A percentile compares a stretch with the other conserved stretches of the same genome.
Conservation (phyloP, 1,139 yeast genomes). For the Nakaseomyces sp. region DNA sequence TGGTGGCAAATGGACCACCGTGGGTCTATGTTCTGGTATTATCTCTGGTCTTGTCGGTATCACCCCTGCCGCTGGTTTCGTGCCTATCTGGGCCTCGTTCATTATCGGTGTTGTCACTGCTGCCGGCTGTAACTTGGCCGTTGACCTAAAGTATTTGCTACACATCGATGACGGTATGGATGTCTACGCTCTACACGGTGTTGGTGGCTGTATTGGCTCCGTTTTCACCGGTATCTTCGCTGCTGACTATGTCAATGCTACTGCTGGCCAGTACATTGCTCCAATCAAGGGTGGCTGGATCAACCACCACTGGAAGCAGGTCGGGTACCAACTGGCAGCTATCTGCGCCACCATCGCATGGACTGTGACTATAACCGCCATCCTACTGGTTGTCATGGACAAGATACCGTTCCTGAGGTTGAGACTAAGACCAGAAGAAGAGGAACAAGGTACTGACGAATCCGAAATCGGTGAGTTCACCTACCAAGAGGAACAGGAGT, state of each 20-base stretch:
- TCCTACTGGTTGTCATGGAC: slow-evolving; percentile 66
- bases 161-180: slow-evolving; percentile 92
- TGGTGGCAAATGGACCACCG: slow-evolving; percentile 90
- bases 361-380: slow-evolving; percentile 70
- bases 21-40: slow-evolving; percentile 88
- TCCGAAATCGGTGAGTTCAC: slow-evolving; percentile 85
- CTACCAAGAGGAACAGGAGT: slow-evolving; percentile 56
- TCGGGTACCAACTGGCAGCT: slow-evolving; percentile 91
- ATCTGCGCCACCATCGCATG: slow-evolving; percentile 65
- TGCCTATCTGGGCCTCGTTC: slow-evolving; percentile 81
- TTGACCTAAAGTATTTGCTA: slow-evolving; percentile 62
- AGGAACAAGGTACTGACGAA: slow-evolving; percentile 78
- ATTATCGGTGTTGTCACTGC: slow-evolving; percentile 79
- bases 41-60: slow-evolving; percentile 92
- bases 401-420: slow-evolving; percentile 72
- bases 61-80: slow-evolving; percentile 95
- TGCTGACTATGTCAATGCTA: slow-evolving; percentile 80
- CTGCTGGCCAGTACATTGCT: slow-evolving; percentile 53
- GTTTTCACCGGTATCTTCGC: slow-evolving; percentile 85
- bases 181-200: slow-evolving; percentile 87
- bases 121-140: slow-evolving; percentile 72
- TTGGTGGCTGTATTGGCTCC: slow-evolving; percentile 85
- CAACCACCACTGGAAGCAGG: slow-evolving; percentile 79
- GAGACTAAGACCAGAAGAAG: slow-evolving; percentile 84
- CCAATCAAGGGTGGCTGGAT: slow-evolving; percentile 88